phyloP scores from a whole-genome alignment of 2,329 filamentous ascomycete species.

The Phialophora tarda region DNA sequence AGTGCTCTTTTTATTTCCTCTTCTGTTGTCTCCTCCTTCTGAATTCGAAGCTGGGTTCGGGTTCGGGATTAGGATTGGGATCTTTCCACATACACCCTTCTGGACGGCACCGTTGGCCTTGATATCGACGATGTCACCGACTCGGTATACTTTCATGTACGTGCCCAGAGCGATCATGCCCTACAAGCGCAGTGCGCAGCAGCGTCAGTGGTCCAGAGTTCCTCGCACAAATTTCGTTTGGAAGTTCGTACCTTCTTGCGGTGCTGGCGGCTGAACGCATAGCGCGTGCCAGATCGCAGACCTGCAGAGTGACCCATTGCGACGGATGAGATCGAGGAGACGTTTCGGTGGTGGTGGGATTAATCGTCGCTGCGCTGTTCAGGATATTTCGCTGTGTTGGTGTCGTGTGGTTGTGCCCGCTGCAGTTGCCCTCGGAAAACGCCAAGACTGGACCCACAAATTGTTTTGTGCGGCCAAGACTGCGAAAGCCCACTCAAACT shows the following conservation, averaged over 20 bases:
- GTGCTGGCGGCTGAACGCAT: constrained; percentile 88
- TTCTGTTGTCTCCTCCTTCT: not conserved
- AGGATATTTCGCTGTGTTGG: constrained; percentile 25
- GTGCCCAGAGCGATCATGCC: constrained; percentile 92
- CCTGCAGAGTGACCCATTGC: constrained; percentile 82
- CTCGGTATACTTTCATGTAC: constrained; percentile 76
- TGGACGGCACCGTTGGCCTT: constrained; percentile 98
- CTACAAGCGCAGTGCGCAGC: constrained; percentile 14
- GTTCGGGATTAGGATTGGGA: not conserved
- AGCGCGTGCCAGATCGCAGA: constrained; percentile 85
- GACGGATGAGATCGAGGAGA: constrained; percentile 29
- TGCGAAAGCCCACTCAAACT: constrained; percentile 19
- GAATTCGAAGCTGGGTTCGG: not conserved
- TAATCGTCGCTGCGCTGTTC: constrained; percentile 34
- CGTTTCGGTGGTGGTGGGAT: constrained; percentile 61
- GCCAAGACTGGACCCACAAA: constrained; percentile 17
- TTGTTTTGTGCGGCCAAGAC: constrained; percentile 10
- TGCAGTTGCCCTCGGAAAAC: constrained; percentile 16
- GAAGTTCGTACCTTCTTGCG: constrained; percentile 69
- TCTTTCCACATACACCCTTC: constrained; percentile 69
- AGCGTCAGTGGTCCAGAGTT: constrained; percentile 14
- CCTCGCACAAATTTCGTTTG: not conserved
- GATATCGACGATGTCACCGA: constrained; percentile 98
- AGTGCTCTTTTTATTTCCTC: not conserved
- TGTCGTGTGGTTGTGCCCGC: constrained; percentile 15